Evolutionary conservation across 352 stramenopile genomes (phyloP).

Genomic region (Phytophthora tubulina): DNA sequence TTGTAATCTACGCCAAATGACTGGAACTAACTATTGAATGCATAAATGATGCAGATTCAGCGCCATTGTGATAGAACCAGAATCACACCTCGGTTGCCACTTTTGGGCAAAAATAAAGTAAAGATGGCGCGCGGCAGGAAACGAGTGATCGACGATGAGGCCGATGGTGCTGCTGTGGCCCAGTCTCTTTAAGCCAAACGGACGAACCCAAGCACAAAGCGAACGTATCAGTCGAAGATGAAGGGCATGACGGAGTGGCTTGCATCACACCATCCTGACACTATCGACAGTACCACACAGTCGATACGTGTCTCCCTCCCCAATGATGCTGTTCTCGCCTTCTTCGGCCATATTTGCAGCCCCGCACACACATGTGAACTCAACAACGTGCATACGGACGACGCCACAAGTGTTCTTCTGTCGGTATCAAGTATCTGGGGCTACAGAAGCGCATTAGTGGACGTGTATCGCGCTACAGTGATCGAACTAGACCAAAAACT

Average conservation of each 20-base stretch:
- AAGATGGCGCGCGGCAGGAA: neutral
- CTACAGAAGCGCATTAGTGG: too few species aligned
- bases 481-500: too few species aligned
- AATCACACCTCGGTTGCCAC: neutral
- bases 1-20: neutral
- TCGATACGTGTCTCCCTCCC: neutral
- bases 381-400: too few species aligned
- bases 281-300: neutral
- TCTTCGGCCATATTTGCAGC: too few species aligned
- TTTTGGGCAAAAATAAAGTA: neutral
- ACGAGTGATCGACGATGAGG: too few species aligned
- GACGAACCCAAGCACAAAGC: slow-evolving; percentile 15
- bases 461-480: too few species aligned
- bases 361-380: too few species aligned
- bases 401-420: too few species aligned
- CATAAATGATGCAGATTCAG: neutral
- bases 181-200: slow-evolving; percentile 4
- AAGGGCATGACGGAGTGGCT: slow-evolving; percentile 9
- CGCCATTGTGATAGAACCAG: too few species aligned
- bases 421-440: too few species aligned
- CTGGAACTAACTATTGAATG: neutral
- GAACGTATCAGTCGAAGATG: neutral
- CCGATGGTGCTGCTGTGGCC: neutral
- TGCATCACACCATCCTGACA: neutral
- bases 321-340: too few species aligned